Base-by-base conservation (phyloP, 208 protist genomes). In the Eutreptiella sp. region DNA sequence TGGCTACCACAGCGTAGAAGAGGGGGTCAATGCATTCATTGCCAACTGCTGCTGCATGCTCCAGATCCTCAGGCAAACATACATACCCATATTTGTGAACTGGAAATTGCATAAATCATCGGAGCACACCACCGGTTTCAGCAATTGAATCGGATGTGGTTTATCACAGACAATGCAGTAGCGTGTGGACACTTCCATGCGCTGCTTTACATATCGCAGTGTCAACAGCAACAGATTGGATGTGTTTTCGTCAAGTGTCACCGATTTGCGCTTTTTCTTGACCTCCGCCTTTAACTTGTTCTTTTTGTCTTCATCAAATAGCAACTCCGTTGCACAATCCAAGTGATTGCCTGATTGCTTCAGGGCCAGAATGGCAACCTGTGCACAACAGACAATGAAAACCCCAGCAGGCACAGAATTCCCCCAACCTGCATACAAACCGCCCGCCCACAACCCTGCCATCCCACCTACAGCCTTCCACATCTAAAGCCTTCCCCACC, bases 161-260 rank as follows among this genome's bases (percentile, higher is more conserved):
- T 57, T 57, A 33, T 57, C 50, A 28, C 50, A 57, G n/a, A 57
- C 50, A 33, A 57, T 57, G 50, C 50, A 57, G 11, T 46, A n/a
- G 21, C 39, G 31, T 11, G 50, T 57, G 50, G 31, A 57, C 23
- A 41, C 39, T 11, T 24, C 29, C 9, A 57, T 57, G 11, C 50
- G 14, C 23, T 57, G 50, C 23, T 57, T 57, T 7, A 57, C 21
- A 57, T 54, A 57, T 11, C 23, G 11, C 14, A 32, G 33, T n/a
- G 39, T 33, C 21, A 41, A 16, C 21, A 47, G 11, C n/a, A 57
- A 26, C 7, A 57, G n/a, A 54, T 24, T 53, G 28, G n/a, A n/a
- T n/a, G n/a, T n/a, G n/a, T n/a, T 14, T 19, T 41, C 29, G 21
- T 24, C 50, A 11, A 41, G 11, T 9, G 16, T 57, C 36, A 24